Percentiles rank a stretch among this genome's conserved stretches.
phyloP scores from a whole-genome alignment of 2,329 filamentous ascomycete genomes.

The Harringtonia aguacate region DNA sequence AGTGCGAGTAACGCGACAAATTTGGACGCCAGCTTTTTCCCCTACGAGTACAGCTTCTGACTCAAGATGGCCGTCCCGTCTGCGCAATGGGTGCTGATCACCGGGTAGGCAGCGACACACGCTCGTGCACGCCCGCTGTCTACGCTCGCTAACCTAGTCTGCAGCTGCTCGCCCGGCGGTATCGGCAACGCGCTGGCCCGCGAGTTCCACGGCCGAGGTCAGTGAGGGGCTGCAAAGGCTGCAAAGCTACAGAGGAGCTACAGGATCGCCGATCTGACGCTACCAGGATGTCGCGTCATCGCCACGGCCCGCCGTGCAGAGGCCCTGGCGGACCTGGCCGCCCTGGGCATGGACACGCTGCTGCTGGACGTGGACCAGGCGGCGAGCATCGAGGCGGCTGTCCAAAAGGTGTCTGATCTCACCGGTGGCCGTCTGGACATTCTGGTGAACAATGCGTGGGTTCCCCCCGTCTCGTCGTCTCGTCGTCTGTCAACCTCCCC shows the following conservation, averaged over 20 bases:
- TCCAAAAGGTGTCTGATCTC: slow-evolving; percentile 19
- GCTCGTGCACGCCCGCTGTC: too few relatives aligned
- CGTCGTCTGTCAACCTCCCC: neutral
- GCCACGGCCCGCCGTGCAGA: slow-evolving; percentile 26
- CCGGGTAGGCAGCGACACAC: neutral
- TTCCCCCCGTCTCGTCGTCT: neutral
- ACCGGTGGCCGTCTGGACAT: slow-evolving; percentile 40
- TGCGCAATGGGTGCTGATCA: neutral
- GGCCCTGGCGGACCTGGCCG: slow-evolving; percentile 17
- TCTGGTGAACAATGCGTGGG: slow-evolving; percentile 48
- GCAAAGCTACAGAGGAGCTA: too few relatives aligned
- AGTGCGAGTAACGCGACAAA: too few relatives aligned
- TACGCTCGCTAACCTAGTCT: neutral
- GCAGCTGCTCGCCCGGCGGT: slow-evolving; percentile 19
- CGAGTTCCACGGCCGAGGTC: slow-evolving; percentile 18
- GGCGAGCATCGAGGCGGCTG: slow-evolving; percentile 18
- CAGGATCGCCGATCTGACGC: neutral
- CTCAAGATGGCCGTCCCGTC: neutral
- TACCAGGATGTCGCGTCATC: slow-evolving; percentile 26
- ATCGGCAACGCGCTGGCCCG: slow-evolving; percentile 20
- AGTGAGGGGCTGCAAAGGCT: too few relatives aligned
- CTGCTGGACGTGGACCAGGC: slow-evolving; percentile 19
- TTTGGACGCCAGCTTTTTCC: too few relatives aligned
- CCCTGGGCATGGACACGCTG: slow-evolving; percentile 16
- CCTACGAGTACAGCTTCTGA: too few relatives aligned